Evolutionary conservation across 2,329 filamentous ascomycete species (phyloP).

Genomic region (Fusarium buxicola): DNA sequence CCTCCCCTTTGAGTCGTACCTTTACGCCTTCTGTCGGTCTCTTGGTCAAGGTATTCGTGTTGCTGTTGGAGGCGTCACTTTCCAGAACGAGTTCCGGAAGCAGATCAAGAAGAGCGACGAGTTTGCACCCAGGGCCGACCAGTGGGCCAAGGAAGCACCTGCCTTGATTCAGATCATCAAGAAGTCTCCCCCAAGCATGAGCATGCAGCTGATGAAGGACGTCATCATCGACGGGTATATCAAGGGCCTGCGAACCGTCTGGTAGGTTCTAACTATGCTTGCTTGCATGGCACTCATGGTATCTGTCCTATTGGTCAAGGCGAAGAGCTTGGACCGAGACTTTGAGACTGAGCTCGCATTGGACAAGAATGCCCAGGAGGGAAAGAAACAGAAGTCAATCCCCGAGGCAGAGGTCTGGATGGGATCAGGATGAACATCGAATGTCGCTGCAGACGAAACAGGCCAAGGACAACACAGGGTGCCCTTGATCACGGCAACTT

Average conservation of each 20-base stretch:
- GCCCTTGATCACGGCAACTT: too few relatives aligned
- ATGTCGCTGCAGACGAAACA: too few relatives aligned
- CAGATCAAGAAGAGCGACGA: slow-evolving; percentile 61
- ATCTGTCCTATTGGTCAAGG: slow-evolving; percentile 29
- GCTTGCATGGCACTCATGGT: slow-evolving; percentile 39
- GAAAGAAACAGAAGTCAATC: slow-evolving; percentile 10
- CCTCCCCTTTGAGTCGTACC: slow-evolving; percentile 63
- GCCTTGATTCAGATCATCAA: slow-evolving; percentile 61
- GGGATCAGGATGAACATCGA: too few relatives aligned
- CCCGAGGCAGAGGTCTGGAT: slow-evolving; percentile 21
- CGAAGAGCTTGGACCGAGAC: slow-evolving; percentile 39
- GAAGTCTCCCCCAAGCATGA: slow-evolving; percentile 55
- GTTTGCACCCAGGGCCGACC: slow-evolving; percentile 55
- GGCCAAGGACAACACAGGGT: too few relatives aligned
- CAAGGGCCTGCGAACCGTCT: slow-evolving; percentile 50
- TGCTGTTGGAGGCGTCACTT: slow-evolving; percentile 74
- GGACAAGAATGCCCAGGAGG: neutral
- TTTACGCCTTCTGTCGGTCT: slow-evolving; percentile 71
- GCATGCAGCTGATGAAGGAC: slow-evolving; percentile 35
- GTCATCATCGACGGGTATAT: slow-evolving; percentile 50
- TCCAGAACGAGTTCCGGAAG: slow-evolving; percentile 72
- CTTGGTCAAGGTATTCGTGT: slow-evolving; percentile 75
- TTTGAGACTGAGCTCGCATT: slow-evolving; percentile 40
- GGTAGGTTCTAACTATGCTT: slow-evolving; percentile 49
- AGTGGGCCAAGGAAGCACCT: slow-evolving; percentile 68